A percentile compares a stretch with the other conserved stretches of the same genome.
Evolutionary conservation across 768 basidiomycete genomes (phyloP).

Genomic region (Gyrodon lividus): DNA sequence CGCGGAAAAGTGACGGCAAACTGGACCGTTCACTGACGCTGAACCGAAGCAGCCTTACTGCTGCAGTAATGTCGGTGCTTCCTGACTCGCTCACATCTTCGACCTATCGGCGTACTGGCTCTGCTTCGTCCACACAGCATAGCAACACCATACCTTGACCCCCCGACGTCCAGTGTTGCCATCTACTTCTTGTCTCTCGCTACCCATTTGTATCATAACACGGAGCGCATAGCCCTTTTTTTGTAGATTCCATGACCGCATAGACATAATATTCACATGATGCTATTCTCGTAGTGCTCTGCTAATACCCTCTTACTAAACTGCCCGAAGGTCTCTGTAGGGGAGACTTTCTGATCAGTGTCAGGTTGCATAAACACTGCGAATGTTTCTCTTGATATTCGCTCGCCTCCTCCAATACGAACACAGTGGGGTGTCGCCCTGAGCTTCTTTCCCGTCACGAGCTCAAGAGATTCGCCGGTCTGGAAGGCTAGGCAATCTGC

Average conservation of each 20-base stretch:
- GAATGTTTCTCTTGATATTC: conserved; percentile 82
- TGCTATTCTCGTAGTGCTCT: conserved; percentile 41
- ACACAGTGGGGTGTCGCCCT: conserved; percentile 96
- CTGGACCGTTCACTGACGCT: conserved; percentile 36
- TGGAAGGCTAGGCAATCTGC: conserved; percentile 88
- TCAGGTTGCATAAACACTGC: conserved; percentile 90
- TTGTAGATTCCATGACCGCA: not conserved
- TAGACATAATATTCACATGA: conserved; percentile 21
- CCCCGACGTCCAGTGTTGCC: not conserved
- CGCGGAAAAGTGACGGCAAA: conserved; percentile 42
- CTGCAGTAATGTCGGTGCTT: conserved; percentile 60
- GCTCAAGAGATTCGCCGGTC: conserved; percentile 92
- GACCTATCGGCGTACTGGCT: conserved; percentile 40
- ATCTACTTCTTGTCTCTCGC: not conserved
- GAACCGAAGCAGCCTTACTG: conserved; percentile 63
- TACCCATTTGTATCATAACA: conserved; percentile 5
- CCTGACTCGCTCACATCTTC: conserved; percentile 51
- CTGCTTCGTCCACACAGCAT: conserved; percentile 31
- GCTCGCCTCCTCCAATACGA: conserved; percentile 58
- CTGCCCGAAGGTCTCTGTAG: conserved; percentile 77
- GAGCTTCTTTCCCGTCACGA: conserved; percentile 78
- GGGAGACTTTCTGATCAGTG: conserved; percentile 69
- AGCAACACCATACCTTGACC: not conserved
- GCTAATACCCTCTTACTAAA: conserved; percentile 84
- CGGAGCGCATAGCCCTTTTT: conserved; percentile 5